Base-by-base conservation (phyloP, 805 yeast species). In the Pichia ethanolica region DNA sequence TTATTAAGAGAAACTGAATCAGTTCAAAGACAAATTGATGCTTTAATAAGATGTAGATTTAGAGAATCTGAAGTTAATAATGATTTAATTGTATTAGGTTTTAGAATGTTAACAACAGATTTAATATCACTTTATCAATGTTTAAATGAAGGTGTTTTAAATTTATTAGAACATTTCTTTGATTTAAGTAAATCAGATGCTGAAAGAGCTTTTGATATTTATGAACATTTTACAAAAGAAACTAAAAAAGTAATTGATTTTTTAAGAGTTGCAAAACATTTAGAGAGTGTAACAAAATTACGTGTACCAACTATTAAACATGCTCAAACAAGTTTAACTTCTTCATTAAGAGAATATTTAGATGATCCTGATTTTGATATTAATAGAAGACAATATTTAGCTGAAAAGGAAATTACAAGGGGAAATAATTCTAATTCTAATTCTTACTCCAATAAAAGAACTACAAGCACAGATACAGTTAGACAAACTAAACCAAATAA, bases 281-380 rank as follows among this genome's bases (percentile, higher is more conserved):
- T 88, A 56, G 96, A 88, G 66, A 79, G 82, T 61, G 79, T 89
- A 11, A 89, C 97, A 3, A 89, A 89, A 59, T 71, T 91, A 56
- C 90, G 84, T 59, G 96, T 93, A 35, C 99, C 99, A 36, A 90
- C 96, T 12, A 90, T 93, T 53, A 88, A 88, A 63, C 99, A 93
- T 68, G 98, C 98, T 1, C 97, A 97, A 26, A 90, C 97, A 3
- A 93, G 96, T 28, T 74, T 93, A 55, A 86, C 96, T 4, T 76
- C 82, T 35, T 83, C 95, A 12, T 76, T 93, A 53, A 93, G 89
- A 62, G 97, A 90, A 58, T 95, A 91, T 65, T 70, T 93, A 56
- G 77, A 82, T 56, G 97, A 91, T 62, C 89, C 90, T 8, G 82
- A 83, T 57, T 89, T 89, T 66, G 96, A 89, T 57, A 68, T 70